Evolutionary conservation across 306 rosid genomes (phyloP).

Genomic region (Rosa multiflora): DNA sequence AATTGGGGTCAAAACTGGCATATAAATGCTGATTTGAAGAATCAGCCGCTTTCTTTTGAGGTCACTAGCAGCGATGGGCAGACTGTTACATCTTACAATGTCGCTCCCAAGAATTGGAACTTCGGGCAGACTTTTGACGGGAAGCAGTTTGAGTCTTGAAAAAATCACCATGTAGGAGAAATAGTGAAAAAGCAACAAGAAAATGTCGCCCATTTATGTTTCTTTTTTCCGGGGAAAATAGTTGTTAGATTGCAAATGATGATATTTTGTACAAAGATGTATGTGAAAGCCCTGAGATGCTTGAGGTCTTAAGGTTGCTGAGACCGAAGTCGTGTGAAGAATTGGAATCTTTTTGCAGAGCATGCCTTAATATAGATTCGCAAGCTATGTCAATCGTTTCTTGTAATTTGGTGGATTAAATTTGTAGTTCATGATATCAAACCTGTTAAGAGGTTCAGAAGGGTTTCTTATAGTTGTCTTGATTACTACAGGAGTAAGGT

Average conservation of each 20-base stretch:
- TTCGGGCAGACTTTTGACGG: constrained; percentile 95
- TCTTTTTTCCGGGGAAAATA: not conserved
- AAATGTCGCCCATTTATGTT: not conserved
- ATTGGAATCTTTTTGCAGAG: not conserved
- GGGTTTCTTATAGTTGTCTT: not conserved
- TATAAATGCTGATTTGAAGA: constrained; percentile 65
- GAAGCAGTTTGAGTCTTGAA: constrained; percentile 70
- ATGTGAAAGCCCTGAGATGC: not conserved
- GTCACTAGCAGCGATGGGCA: constrained; percentile 62
- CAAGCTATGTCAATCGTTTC: not conserved
- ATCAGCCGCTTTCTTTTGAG: constrained; percentile 92
- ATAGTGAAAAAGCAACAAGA: constrained; percentile 15
- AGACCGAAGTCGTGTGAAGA: not conserved
- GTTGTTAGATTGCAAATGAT: constrained; percentile 4
- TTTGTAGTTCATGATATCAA: not conserved
- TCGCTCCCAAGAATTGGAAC: constrained; percentile 83
- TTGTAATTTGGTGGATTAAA: not conserved
- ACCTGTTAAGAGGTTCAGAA: not conserved
- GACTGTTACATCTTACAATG: constrained; percentile 71
- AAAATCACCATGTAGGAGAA: constrained; percentile 20
- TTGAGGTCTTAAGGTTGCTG: not conserved
- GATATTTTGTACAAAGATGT: constrained; percentile 8
- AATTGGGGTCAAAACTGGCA: constrained; percentile 99
- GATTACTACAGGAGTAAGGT: too few species aligned
- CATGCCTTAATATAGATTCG: not conserved